These are phyloP conservation scores for Castanea crenata DNA, from an alignment of 306 rosid genomes.

Conservation along the genomic window DNA sequence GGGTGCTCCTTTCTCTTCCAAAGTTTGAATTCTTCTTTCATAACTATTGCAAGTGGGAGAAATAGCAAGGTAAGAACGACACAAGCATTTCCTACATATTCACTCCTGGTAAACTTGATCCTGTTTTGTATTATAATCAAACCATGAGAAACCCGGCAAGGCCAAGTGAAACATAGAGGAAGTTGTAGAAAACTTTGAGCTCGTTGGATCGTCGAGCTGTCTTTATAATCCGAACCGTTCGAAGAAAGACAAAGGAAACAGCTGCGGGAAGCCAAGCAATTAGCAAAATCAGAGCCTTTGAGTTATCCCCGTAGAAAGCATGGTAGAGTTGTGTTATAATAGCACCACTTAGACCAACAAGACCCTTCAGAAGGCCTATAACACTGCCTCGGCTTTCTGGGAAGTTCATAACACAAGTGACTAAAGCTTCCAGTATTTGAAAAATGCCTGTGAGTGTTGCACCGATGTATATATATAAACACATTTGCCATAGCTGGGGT, in stretches of 20 bases:
- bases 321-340: constrained; percentile 52
- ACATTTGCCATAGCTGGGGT: constrained; percentile 75
- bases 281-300: constrained; percentile 44
- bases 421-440: constrained; percentile 63
- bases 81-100: constrained; percentile 29
- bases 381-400: constrained; percentile 65
- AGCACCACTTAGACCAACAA: constrained; percentile 75
- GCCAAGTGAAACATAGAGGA: constrained; percentile 60
- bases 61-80: constrained; percentile 37
- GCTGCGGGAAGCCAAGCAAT: constrained; percentile 68
- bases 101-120: constrained; percentile 28
- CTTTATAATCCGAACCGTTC: constrained; percentile 33
- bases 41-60: constrained; percentile 47
- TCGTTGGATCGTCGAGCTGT: constrained; percentile 31
- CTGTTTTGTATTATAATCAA: constrained; percentile 50
- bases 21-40: constrained; percentile 41
- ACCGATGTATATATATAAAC: constrained; percentile 64
- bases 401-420: constrained; percentile 61
- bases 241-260: constrained; percentile 43
- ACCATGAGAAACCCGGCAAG: constrained; percentile 64
- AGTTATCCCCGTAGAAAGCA: constrained; percentile 49
- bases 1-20: constrained; percentile 28
- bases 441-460: constrained; percentile 66
- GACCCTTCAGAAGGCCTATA: constrained; percentile 57
- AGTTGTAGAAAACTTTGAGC: constrained; percentile 42